These are phyloP conservation scores for Quercus wislizeni DNA, from an alignment of 306 rosid genomes.

Conservation along the genomic window DNA sequence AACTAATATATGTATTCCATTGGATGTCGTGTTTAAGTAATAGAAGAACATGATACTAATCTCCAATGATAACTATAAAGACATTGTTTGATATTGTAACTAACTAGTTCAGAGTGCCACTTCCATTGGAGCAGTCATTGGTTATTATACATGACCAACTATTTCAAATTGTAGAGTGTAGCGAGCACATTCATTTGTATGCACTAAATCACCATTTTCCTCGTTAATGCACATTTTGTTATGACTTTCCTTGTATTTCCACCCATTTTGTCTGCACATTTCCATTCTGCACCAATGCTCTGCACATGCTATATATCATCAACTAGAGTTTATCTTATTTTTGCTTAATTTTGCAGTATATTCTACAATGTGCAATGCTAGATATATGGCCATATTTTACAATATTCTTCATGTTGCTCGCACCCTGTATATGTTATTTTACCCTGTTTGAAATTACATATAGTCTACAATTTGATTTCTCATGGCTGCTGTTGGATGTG, in stretches of 20 bases:
- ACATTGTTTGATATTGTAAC: too few relatives aligned
- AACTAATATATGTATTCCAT: too few relatives aligned
- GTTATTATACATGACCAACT: not conserved
- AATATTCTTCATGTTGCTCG: not conserved
- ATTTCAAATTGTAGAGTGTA: not conserved
- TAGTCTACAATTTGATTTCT: not conserved
- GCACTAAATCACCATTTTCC: not conserved
- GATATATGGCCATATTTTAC: too few relatives aligned
- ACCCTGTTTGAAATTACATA: not conserved
- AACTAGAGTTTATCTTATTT: not conserved
- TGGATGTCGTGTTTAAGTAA: too few relatives aligned
- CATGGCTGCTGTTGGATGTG: not conserved
- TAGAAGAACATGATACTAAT: too few relatives aligned
- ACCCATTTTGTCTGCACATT: not conserved
- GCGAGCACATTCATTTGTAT: not conserved
- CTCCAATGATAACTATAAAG: too few relatives aligned
- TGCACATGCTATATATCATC: not conserved
- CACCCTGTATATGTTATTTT: not conserved
- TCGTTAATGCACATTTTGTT: not conserved
- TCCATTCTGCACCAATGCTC: not conserved
- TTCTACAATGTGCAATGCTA: too few relatives aligned
- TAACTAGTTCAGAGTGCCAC: not conserved
- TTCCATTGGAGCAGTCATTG: not conserved
- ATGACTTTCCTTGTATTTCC: not conserved
- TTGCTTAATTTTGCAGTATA: too few relatives aligned